phyloP scores from a whole-genome alignment of 805 yeast genomes.

The Yueomyces sinensis region DNA sequence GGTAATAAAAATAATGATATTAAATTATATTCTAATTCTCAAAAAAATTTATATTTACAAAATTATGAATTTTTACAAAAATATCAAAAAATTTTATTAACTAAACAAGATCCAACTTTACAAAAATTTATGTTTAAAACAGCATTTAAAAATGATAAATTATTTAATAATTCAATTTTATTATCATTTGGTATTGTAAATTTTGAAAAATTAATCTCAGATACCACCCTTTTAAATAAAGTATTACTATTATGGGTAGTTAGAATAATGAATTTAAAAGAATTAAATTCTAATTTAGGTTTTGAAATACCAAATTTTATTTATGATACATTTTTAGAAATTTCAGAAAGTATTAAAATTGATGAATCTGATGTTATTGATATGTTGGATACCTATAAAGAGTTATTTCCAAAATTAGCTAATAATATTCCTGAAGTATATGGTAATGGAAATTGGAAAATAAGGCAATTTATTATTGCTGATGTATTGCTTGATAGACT shows the following conservation, averaged over 20 bases:
- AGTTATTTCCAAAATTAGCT: slow-evolving; percentile 36
- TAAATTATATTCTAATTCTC: slow-evolving; percentile 35
- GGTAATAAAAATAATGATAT: slow-evolving; percentile 20
- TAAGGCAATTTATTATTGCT: slow-evolving; percentile 31
- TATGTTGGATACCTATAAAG: slow-evolving; percentile 38
- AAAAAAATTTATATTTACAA: slow-evolving; percentile 32
- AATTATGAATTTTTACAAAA: slow-evolving; percentile 27
- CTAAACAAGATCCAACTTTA: slow-evolving; percentile 33
- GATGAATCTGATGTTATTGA: slow-evolving; percentile 42
- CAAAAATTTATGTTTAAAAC: slow-evolving; percentile 32
- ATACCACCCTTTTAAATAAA: slow-evolving; percentile 42
- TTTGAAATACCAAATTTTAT: slow-evolving; percentile 35
- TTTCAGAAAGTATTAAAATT: slow-evolving; percentile 27
- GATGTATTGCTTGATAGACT: slow-evolving; percentile 39
- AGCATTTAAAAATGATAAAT: slow-evolving; percentile 40
- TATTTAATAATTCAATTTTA: slow-evolving; percentile 40
- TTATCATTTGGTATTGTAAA: slow-evolving; percentile 43
- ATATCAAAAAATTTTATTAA: slow-evolving; percentile 14
- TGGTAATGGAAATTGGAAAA: slow-evolving; percentile 32
- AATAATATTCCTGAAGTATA: slow-evolving; percentile 45
- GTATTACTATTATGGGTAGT: slow-evolving; percentile 51
- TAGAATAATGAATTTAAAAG: slow-evolving; percentile 36
- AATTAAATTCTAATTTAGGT: slow-evolving; percentile 19
- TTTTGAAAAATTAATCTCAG: slow-evolving; percentile 36
- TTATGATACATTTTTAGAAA: slow-evolving; percentile 24